Evolutionary conservation across 2,329 filamentous ascomycete genomes (phyloP).

Genomic region (Aspergillus glaucus): DNA sequence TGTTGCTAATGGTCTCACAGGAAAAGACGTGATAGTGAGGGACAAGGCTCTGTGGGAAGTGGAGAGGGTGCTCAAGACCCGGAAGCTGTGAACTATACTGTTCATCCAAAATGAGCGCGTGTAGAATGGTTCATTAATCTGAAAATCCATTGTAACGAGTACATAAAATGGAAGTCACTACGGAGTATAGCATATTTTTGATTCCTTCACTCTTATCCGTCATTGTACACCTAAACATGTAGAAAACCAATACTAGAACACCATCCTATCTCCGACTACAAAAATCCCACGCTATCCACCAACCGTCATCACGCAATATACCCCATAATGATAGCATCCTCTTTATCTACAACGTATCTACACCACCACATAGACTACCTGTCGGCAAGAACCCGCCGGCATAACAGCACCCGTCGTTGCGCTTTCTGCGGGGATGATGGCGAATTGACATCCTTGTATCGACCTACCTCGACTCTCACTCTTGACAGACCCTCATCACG

Average conservation of each 20-base stretch:
- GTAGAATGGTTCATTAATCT: too few species aligned
- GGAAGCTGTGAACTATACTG: neutral
- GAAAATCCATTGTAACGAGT: too few species aligned
- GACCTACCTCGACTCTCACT: neutral
- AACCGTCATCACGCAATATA: neutral
- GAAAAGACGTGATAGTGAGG: neutral
- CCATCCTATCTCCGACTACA: too few species aligned
- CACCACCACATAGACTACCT: neutral
- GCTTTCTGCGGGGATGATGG: slow-evolving; percentile 15
- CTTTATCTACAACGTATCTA: neutral
- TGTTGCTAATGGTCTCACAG: neutral
- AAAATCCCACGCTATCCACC: too few species aligned
- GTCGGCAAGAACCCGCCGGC: neutral
- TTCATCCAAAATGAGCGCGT: too few species aligned
- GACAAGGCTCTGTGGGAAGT: neutral
- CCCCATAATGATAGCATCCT: neutral
- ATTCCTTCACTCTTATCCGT: too few species aligned
- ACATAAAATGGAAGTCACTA: too few species aligned
- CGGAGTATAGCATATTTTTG: too few species aligned
- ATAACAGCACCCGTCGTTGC: slow-evolving; percentile 7
- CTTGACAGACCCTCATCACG: neutral
- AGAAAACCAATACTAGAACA: too few species aligned
- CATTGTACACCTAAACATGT: too few species aligned
- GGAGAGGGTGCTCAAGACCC: neutral
- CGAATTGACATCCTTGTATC: slow-evolving; percentile 10